Evolutionary conservation across 1,284 basidiomycete species (phyloP), one percentile per base, ranked within the genome.

Genomic region (Trichosporon sp.): DNA sequence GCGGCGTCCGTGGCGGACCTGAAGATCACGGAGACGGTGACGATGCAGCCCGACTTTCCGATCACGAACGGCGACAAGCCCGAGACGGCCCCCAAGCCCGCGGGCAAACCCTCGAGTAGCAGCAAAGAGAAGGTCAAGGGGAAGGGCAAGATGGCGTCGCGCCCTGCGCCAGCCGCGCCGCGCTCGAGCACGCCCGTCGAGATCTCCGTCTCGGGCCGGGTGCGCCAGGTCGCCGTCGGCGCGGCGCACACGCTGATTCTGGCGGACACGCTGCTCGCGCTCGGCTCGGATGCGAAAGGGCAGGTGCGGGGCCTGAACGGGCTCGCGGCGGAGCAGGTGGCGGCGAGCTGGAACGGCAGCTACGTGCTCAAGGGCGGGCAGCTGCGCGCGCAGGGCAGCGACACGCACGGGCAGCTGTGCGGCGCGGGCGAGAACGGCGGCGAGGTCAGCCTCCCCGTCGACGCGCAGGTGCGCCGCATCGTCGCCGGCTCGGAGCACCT

Each of bases 401-500:
- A 89, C 75, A 84, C 86, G 0, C 88, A 89, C 75, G 89, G 90
- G 6, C 93, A 94, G 77, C 88, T 93, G 2, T 69, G 56, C 27
- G 56, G 56, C 29, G 56, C 53, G 2, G 53, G 25, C 15, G 23
- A 13, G 3, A 31, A 18, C 7, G 56, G 27, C 3, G 56, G 27
- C 3, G 56, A 60, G 27, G 29, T 60, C 18, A 4, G 1, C 5
- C 7, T 60, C 13, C 56, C 56, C 11, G 15, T 11, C 13, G 56
- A 31, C 5, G 56, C 56, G 12, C 13, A 31, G 27, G 56, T 60
- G 8, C 31, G 11, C 64, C 11, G 76, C n/a, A 71, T 89, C 25
- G 84, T 83, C 0, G 91, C 90, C 68, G 93, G 93, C 6, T 92
- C 91, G 74, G 93, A 96, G 78, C 93, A 96, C 80, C 86, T 92